A percentile compares a stretch with the other conserved stretches of the same genome.
Evolutionary conservation across 2,329 filamentous ascomycete genomes (phyloP).

Genomic region (Neofusicoccum kwambonambiense): DNA sequence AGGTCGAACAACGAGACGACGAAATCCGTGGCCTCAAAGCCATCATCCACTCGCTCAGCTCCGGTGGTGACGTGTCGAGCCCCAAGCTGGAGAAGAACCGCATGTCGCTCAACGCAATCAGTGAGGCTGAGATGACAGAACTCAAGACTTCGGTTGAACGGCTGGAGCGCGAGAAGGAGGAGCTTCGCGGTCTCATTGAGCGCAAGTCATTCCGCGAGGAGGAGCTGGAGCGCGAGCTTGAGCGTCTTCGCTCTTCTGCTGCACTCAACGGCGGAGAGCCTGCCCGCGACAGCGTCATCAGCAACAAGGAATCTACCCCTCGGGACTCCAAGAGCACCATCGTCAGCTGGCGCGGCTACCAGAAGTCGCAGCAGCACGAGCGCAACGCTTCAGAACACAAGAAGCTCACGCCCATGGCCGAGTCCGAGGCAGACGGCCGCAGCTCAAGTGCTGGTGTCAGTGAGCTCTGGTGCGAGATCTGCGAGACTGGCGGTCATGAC

Average conservation of each 20-base stretch:
- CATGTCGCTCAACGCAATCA: slow-evolving; percentile 31
- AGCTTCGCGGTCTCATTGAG: slow-evolving; percentile 71
- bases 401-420: slow-evolving; percentile 26
- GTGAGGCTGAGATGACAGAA: slow-evolving; percentile 49
- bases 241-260: slow-evolving; percentile 47
- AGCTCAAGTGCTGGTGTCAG: slow-evolving; percentile 66
- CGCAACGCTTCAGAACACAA: background rate
- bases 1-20: slow-evolving; percentile 91
- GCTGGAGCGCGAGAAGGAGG: slow-evolving; percentile 76
- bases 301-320: slow-evolving; percentile 42
- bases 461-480: slow-evolving; percentile 88
- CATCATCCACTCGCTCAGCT: slow-evolving; percentile 92
- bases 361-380: background rate
- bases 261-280: slow-evolving; percentile 23
- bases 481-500: slow-evolving; percentile 86
- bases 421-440: slow-evolving; percentile 49
- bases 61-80: slow-evolving; percentile 55
- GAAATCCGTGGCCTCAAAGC: slow-evolving; percentile 96
- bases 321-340: slow-evolving; percentile 68
- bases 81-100: slow-evolving; percentile 28
- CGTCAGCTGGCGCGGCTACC: slow-evolving; percentile 52
- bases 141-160: slow-evolving; percentile 64
- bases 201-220: slow-evolving; percentile 73
- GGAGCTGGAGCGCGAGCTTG: slow-evolving; percentile 80
- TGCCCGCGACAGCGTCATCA: slow-evolving; percentile 55